Evolutionary conservation across 2,329 filamentous ascomycete genomes (phyloP).

Genomic region (Trichoderma sp.): DNA sequence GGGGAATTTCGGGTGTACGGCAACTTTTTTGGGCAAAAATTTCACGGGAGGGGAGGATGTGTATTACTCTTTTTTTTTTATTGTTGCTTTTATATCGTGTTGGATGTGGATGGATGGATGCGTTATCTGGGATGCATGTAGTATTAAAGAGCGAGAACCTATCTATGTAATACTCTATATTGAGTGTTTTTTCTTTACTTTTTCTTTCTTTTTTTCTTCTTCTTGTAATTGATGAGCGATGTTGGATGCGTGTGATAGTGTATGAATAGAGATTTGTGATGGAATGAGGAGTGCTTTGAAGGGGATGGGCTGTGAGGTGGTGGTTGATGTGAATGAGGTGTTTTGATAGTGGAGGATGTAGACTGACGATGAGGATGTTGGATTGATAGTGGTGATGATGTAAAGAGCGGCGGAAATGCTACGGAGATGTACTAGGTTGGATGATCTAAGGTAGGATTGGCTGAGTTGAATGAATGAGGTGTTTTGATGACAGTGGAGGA

Average conservation of each 20-base stretch:
- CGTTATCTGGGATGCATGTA: not conserved
- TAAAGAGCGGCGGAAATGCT: not conserved
- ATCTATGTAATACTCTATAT: not conserved
- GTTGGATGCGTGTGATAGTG: not conserved
- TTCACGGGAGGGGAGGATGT: not conserved
- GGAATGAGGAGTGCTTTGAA: not conserved
- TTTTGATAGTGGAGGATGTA: no score
- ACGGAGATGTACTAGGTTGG: no score
- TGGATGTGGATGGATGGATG: not conserved
- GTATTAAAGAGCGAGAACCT: constrained; percentile 6
- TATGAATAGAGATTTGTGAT: not conserved
- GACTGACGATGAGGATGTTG: no score
- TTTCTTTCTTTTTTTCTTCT: not conserved
- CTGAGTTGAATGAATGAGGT: no score
- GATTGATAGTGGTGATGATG: not conserved
- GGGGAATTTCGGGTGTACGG: constrained; percentile 4
- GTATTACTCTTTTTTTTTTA: not conserved
- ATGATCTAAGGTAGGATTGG: no score
- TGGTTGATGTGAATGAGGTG: not conserved
- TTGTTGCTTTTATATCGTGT: not conserved
- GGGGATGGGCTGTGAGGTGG: not conserved
- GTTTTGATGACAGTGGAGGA: no score
- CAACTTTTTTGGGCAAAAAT: constrained; percentile 9
- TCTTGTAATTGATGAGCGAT: not conserved
- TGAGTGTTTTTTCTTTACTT: not conserved